Evolutionary conservation across 305 asterid species (phyloP), one percentile per base, ranked within the genome.

Genomic region (Stenogyne calaminthoides): DNA sequence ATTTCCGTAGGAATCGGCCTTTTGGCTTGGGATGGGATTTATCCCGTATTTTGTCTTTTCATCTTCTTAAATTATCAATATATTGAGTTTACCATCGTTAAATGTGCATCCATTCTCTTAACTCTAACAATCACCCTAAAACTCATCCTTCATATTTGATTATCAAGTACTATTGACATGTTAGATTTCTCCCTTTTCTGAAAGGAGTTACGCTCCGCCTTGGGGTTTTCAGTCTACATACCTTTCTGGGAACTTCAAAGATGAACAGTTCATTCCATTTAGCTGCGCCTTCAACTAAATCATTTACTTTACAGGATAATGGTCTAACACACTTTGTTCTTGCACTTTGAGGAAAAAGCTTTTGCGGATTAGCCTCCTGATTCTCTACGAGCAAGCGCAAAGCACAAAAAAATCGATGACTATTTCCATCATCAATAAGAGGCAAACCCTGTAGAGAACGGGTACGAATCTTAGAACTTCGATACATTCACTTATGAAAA

Each of bases 321-420:
- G 97, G 98, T 82, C 84, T 90, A 78, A 95, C 98, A 79, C 98
- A 91, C 84, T 88, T 95, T 74, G 99, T 95, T 87, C 99, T 89
- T 46, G 99, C 99, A 86, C 98, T 95, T 84, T 95, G 99, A 70
- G 98, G 99, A 75, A 95, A 95, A 82, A 93, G 92, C 91, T 85
- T 93, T 75, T 91, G 99, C 56, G 89, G 89, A 85, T 83, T 91
- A 74, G 88, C 81, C 62, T 91, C 99, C 80, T 91, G 98, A 87
- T 87, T 95, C 82, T 88, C 98, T 59, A 93, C 93, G 76, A 95
- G 90, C 84, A 95, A 86, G 72, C 99, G 96, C 88, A 95, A 79
- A 80, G 99, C 98, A 67, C 99, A 93, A 86, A 95, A 95, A 80
- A 86, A 84, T 58, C 82, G 88, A 80, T 89, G 95, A 76, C 99